These are phyloP conservation scores for Exophiala bonariae DNA, from an alignment of 2,329 filamentous ascomycete genomes.

Conservation along the genomic window DNA sequence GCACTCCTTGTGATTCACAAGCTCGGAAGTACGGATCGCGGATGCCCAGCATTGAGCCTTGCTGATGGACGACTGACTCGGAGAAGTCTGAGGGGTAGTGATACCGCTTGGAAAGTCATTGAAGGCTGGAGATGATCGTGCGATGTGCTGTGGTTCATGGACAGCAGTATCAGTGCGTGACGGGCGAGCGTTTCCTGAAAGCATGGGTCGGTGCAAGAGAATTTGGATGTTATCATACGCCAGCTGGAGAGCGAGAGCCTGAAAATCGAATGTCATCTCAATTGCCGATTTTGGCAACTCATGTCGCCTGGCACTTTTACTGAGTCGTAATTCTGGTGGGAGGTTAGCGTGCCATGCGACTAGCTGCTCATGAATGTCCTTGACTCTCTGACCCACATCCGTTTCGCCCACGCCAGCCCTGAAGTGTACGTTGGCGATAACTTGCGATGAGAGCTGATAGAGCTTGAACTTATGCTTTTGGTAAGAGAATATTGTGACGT, in stretches of 20 bases:
- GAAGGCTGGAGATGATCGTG: too few relatives aligned
- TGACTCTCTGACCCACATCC: not conserved
- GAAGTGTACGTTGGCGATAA: not conserved
- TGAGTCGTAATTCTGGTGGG: not conserved
- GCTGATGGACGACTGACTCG: conserved; percentile 9
- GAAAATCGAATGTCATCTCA: conserved; percentile 27
- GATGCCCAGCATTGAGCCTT: conserved; percentile 17
- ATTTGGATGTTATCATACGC: conserved; percentile 47
- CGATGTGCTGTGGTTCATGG: not conserved
- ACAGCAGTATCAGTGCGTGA: not conserved
- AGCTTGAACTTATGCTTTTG: not conserved
- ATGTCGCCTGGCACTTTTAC: not conserved
- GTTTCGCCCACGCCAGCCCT: not conserved
- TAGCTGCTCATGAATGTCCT: not conserved
- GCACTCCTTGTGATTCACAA: conserved; percentile 11
- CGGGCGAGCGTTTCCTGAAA: conserved; percentile 29
- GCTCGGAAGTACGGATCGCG: conserved; percentile 17
- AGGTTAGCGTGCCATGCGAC: not conserved
- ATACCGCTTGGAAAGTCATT: not conserved
- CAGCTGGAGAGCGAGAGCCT: conserved; percentile 44
- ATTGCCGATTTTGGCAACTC: too few relatives aligned
- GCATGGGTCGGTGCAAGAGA: conserved; percentile 43
- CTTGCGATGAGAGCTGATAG: not conserved
- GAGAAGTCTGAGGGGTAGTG: conserved; percentile 4
- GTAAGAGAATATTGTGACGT: not conserved